Evolutionary conservation across 1,284 basidiomycete genomes (phyloP).

Genomic region (Microbotryum scabiosae): DNA sequence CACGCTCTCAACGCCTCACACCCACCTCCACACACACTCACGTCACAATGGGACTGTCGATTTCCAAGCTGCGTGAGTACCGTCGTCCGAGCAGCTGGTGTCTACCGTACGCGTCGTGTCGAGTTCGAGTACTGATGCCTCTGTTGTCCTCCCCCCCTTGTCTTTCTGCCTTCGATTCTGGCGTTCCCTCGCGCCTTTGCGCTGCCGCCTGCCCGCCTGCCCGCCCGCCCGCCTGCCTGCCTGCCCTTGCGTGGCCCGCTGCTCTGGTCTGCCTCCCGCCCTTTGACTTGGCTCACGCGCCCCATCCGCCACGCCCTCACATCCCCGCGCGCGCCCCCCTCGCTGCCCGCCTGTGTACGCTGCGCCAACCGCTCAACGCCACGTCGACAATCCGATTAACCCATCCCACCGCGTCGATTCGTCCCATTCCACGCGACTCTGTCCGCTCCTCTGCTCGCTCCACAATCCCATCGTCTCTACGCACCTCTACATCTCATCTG

Average conservation of each 20-base stretch:
- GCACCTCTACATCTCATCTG: neutral
- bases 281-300: no score
- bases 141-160: neutral
- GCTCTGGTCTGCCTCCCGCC: neutral
- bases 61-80: slow-evolving; percentile 26
- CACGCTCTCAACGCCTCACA: neutral
- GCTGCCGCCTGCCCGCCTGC: no score
- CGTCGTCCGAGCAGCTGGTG: neutral
- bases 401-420: neutral
- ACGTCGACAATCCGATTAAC: slow-evolving; percentile 1
- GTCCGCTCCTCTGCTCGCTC: neutral
- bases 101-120: neutral
- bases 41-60: slow-evolving; percentile 30
- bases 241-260: neutral
- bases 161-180: neutral
- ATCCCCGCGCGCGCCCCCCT: no score
- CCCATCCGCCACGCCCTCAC: no score
- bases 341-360: no score
- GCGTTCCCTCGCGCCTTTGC: neutral
- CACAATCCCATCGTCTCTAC: neutral
- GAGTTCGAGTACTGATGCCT: neutral
- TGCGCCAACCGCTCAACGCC: no score
- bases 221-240: neutral
- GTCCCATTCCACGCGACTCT: neutral
- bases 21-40: neutral